These are phyloP conservation scores for Graphilbum fragrans DNA, from an alignment of 2,329 filamentous ascomycete genomes.

Conservation along the genomic window DNA sequence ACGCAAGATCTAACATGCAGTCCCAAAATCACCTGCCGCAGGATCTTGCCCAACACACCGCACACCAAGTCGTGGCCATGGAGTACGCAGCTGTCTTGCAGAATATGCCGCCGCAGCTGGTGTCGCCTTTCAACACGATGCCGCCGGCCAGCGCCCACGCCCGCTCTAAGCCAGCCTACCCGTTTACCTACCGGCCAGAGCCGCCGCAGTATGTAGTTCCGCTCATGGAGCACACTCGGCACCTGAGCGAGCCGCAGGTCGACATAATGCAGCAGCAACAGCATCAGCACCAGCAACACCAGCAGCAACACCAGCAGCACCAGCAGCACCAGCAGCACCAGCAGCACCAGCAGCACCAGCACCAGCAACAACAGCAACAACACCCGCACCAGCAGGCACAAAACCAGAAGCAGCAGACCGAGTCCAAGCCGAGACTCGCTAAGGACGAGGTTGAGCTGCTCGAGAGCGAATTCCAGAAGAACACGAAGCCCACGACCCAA, in stretches of 20 bases:
- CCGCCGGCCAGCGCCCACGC: background rate
- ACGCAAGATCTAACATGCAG: no score
- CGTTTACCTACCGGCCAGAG: conserved; percentile 6
- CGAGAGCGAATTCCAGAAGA: conserved; percentile 50
- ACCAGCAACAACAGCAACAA: conserved; percentile 1
- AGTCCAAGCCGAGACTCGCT: conserved; percentile 40
- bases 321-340: background rate
- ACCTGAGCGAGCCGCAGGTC: background rate
- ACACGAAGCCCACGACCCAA: conserved; percentile 51
- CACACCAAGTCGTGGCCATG: conserved; percentile 1
- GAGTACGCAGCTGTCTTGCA: conserved; percentile 9
- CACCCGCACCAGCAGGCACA: background rate
- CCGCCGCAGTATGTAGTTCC: background rate
- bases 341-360: background rate
- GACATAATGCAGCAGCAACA: background rate
- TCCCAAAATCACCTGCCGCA: no score
- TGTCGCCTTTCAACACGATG: conserved; percentile 1
- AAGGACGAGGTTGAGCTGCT: conserved; percentile 48
- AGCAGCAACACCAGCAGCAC: background rate
- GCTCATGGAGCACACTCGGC: background rate
- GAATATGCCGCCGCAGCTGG: conserved; percentile 4
- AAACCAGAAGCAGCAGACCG: conserved; percentile 17
- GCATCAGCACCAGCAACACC: background rate
- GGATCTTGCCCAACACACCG: no score
- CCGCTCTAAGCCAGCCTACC: conserved; percentile 2